These are phyloP conservation scores for Eucalyptus dawsonii DNA, from an alignment of 345 rosid species.

Conservation along the genomic window DNA sequence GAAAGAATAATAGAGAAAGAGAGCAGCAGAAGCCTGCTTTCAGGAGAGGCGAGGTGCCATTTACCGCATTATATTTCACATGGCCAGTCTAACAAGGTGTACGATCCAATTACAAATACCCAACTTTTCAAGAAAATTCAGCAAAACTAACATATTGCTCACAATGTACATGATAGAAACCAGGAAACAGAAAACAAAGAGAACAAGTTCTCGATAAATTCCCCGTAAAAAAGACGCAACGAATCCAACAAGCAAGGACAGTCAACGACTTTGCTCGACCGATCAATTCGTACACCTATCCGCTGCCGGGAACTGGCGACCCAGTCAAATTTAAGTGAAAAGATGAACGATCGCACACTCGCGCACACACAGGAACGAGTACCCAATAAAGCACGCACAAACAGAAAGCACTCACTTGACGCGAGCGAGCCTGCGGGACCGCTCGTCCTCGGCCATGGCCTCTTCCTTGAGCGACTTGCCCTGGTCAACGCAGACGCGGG, in stretches of 20 bases:
- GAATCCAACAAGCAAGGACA: neutral
- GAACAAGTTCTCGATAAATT: neutral
- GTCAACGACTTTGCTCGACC: neutral
- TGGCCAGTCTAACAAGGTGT: neutral
- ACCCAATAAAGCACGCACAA: neutral
- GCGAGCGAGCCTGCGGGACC: slow-evolving; percentile 52
- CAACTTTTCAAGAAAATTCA: neutral
- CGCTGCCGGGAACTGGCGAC: neutral
- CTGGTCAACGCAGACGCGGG: slow-evolving; percentile 51
- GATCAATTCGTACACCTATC: neutral
- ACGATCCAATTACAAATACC: neutral
- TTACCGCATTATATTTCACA: neutral
- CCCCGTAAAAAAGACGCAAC: neutral
- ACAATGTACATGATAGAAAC: neutral
- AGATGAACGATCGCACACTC: neutral
- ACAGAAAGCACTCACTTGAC: slow-evolving; percentile 41
- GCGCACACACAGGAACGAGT: neutral
- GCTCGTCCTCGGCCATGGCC: slow-evolving; percentile 69
- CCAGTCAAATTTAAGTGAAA: neutral
- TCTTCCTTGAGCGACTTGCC: slow-evolving; percentile 5
- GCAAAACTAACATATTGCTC: neutral
- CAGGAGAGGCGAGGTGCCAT: neutral
- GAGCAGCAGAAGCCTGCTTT: neutral
- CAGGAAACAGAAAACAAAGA: neutral
- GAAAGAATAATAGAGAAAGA: neutral